phyloP scores from a whole-genome alignment of 2,329 filamentous ascomycete genomes.

The Fusarium veterinarium region DNA sequence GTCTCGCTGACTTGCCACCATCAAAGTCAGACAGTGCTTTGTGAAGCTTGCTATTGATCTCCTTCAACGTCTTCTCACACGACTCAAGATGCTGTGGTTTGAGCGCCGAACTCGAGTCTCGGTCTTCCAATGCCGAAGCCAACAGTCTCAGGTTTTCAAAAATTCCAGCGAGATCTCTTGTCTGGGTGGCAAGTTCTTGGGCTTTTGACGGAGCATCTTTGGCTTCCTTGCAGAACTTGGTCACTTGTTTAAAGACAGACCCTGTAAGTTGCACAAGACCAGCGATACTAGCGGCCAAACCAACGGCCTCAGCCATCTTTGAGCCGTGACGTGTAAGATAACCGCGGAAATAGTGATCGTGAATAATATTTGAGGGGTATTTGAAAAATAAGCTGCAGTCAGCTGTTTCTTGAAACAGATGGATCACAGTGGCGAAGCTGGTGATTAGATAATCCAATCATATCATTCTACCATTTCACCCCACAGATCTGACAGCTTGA shows the following conservation, averaged over 20 bases:
- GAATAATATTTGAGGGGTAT: neutral
- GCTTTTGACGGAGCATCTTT: neutral
- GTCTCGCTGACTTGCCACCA: no score
- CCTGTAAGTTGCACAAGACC: neutral
- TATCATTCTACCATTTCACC: neutral
- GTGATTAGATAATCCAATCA: neutral
- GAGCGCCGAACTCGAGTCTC: no score
- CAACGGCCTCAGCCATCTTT: neutral
- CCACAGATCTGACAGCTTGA: neutral
- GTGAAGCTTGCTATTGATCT: no score
- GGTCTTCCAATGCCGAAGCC: no score
- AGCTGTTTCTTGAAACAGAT: neutral
- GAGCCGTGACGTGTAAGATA: neutral
- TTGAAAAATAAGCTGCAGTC: neutral
- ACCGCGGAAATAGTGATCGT: neutral
- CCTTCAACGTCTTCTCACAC: no score
- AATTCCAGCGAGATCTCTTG: neutral
- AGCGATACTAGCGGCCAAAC: neutral
- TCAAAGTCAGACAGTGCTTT: no score
- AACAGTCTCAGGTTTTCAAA: no score
- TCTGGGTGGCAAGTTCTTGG: neutral
- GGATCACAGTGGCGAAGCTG: neutral
- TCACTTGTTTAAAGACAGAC: neutral
- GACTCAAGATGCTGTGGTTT: no score
- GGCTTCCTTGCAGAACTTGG: conserved; percentile 1